Conservation (phyloP, 192 early-diverging fungal genomes). For the Cetraspora pellucida region DNA sequence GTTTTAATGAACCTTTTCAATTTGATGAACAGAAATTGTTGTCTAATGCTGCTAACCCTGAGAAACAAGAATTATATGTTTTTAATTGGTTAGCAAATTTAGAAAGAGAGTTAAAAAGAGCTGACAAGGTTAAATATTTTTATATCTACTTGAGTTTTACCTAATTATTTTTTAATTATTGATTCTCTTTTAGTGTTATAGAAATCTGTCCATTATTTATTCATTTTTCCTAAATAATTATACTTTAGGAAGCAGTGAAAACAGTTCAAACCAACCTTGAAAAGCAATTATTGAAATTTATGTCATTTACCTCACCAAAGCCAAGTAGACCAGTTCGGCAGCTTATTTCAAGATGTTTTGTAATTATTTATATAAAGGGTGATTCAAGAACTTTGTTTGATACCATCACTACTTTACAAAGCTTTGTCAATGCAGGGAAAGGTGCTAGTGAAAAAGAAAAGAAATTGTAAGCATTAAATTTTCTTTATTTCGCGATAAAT, state of each 20-base stretch:
- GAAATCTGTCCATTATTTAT: neutral
- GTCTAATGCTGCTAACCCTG: slow-evolving; percentile 41
- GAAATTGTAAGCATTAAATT: slow-evolving; percentile 57
- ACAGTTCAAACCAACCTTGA: slow-evolving; percentile 72
- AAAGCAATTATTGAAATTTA: slow-evolving; percentile 67
- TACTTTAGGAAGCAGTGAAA: slow-evolving; percentile 59
- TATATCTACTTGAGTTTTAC: neutral
- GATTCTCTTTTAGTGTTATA: no score
- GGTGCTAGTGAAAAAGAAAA: slow-evolving; percentile 64
- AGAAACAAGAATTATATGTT: slow-evolving; percentile 79
- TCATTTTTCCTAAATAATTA: neutral
- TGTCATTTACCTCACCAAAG: slow-evolving; percentile 63
- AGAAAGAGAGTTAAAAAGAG: slow-evolving; percentile 69
- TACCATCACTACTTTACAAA: slow-evolving; percentile 68
- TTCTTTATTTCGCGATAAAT: neutral
- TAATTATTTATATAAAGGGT: slow-evolving; percentile 71
- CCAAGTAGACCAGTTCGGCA: slow-evolving; percentile 69
- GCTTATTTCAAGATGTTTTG: slow-evolving; percentile 71
- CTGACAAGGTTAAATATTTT: slow-evolving; percentile 44
- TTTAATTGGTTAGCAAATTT: slow-evolving; percentile 90
- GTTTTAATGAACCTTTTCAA: slow-evolving; percentile 40
- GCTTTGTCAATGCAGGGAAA: slow-evolving; percentile 55
- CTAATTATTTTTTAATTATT: neutral
- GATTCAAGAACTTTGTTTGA: slow-evolving; percentile 79
- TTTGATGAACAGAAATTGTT: slow-evolving; percentile 55